Base-by-base conservation (phyloP, 257 asterid genomes). In the Paraleonurus japonicus region DNA sequence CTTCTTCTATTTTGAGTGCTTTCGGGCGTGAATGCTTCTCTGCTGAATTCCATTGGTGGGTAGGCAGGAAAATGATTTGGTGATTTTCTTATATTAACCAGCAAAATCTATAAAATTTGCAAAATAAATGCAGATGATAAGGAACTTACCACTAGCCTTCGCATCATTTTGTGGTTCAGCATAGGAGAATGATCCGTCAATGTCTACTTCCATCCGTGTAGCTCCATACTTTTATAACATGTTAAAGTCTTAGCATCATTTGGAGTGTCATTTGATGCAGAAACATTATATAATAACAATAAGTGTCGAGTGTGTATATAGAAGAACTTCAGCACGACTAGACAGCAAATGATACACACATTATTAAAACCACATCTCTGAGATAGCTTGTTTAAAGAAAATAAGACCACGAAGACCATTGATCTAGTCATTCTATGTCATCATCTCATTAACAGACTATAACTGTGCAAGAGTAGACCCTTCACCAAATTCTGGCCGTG, bases 1-100 rank as follows among this genome's bases (percentile, higher is more conserved):
- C 99, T 75, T 94, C 98, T 77, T 94, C 98, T 16, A 78, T 77
- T 86, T 89, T 94, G 67, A 94, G 96, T 64, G 98, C 87, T 78
- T 94, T 91, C 3, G 90, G 80, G 26, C 88, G 90, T 55, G 96
- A 85, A 76, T 88, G 95, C 79, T 86, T 94, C 50, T 90, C 98
- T 81, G 81, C 96, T 90, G 72, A 74, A 73, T 60, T 57, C 57
- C 71, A 75, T 77, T 55, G 72, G 73, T 54, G 65, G 67, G 55
- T 26, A 26, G 23, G 37, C 58, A 63, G 6, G 75, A 41, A 60
- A 61, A 72, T 57, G 35, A 65, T 7, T n/a, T 28, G 47, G 17
- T 32, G 37, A 61, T 17, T 67, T 65, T 74, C 75, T 72, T 33
- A 23, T 54, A 57, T 69, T 17, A 61, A 57, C 64, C 58, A 65